phyloP scores from a whole-genome alignment of 2,329 filamentous ascomycete species.

The Calonectria pteridis region DNA sequence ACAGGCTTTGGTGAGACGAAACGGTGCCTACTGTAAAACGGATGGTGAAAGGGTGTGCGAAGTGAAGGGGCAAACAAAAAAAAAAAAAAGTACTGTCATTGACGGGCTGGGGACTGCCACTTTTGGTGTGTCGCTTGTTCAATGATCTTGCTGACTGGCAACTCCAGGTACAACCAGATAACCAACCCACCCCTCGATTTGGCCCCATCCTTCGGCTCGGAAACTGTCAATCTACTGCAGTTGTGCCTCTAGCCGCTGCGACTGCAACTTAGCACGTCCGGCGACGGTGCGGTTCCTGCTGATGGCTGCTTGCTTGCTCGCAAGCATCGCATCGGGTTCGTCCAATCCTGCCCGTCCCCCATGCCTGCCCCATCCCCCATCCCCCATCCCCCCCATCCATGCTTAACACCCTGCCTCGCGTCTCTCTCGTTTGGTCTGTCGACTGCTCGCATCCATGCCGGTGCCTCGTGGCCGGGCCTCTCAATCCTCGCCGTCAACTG shows the following conservation, averaged over 20 bases:
- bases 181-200: neutral
- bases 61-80: neutral
- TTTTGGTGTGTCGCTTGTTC: neutral
- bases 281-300: constrained; percentile 17
- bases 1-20: neutral
- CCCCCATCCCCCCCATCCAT: no score
- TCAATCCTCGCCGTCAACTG: constrained; percentile 27
- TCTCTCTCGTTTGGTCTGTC: neutral
- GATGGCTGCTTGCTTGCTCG: constrained; percentile 3
- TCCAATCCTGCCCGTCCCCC: constrained; percentile 17
- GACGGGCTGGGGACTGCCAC: neutral
- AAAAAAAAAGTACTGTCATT: neutral
- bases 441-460: constrained; percentile 16
- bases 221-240: constrained; percentile 21
- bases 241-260: constrained; percentile 18
- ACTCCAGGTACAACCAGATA: neutral
- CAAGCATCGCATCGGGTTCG: constrained; percentile 8
- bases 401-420: constrained; percentile 18
- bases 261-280: neutral
- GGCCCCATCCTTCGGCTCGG: neutral
- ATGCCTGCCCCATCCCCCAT: neutral
- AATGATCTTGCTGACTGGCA: neutral
- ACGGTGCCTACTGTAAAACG: neutral
- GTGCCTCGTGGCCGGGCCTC: constrained; percentile 30
- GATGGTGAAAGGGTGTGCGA: neutral